Conservation (phyloP, 2,329 filamentous ascomycete species). For the Allantophomopsis lycopodina region DNA sequence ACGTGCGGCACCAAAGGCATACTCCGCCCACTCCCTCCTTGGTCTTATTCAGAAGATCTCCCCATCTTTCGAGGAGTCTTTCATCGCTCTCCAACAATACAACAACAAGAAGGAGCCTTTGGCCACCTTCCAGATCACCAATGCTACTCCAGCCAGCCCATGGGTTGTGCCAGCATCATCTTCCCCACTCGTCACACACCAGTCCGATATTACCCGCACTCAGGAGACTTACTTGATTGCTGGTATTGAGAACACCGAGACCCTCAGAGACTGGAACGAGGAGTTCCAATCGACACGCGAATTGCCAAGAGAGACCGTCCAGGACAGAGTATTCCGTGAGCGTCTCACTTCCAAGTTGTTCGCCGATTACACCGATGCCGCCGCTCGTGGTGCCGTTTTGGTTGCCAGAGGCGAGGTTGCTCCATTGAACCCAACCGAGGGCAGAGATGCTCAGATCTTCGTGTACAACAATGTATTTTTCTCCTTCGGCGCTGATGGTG, state of each 20-base stretch:
- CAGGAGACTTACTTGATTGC: constrained; percentile 87
- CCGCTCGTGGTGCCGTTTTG: constrained; percentile 78
- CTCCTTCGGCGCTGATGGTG: constrained; percentile 93
- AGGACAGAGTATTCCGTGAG: constrained; percentile 92
- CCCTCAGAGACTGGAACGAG: constrained; percentile 95
- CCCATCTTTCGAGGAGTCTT: constrained; percentile 65
- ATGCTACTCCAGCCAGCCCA: constrained; percentile 80
- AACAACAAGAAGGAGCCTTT: constrained; percentile 80
- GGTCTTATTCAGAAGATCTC: constrained; percentile 68
- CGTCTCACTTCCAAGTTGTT: constrained; percentile 90
- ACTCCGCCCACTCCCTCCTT: constrained; percentile 74
- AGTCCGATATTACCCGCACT: constrained; percentile 72
- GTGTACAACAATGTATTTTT: constrained; percentile 99
- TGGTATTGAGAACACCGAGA: constrained; percentile 88
- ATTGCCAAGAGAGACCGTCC: constrained; percentile 82
- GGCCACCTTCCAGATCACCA: constrained; percentile 89
- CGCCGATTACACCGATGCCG: constrained; percentile 94
- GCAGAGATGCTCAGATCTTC: constrained; percentile 88
- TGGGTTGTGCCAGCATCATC: constrained; percentile 71
- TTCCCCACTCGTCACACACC: constrained; percentile 54
- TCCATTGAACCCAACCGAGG: constrained; percentile 88
- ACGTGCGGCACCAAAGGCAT: constrained; percentile 62
- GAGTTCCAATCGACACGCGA: constrained; percentile 96
- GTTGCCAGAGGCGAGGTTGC: constrained; percentile 88
- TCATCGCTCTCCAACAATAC: constrained; percentile 67